Percentiles rank a stretch among this genome's conserved stretches.
Evolutionary conservation across 1,284 basidiomycete genomes (phyloP).

Genomic region (Ganoderma meredithae): DNA sequence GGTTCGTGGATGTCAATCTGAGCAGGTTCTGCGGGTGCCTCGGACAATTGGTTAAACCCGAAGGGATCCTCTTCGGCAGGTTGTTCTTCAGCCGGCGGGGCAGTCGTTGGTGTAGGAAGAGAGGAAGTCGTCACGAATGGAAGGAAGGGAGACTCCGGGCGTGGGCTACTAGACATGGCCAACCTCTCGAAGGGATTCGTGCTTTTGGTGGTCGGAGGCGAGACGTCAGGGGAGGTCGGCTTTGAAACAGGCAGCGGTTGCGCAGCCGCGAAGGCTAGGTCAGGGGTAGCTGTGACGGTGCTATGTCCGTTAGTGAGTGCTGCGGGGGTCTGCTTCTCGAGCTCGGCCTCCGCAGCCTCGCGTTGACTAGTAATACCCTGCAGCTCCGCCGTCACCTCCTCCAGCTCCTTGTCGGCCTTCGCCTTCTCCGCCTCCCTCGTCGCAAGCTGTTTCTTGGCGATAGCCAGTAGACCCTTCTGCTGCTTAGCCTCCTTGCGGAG

Average conservation of each 20-base stretch:
- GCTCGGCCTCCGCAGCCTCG: conserved; percentile 60
- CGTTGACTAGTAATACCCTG: conserved; percentile 61
- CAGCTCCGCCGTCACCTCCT: conserved; percentile 67
- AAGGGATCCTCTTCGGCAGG: conserved; percentile 57
- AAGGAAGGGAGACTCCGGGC: conserved; percentile 64
- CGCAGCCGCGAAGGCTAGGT: conserved; percentile 64
- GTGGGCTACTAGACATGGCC: conserved; percentile 54
- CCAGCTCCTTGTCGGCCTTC: conserved; percentile 76
- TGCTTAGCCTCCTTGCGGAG: conserved; percentile 93
- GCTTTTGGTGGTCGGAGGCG: conserved; percentile 61
- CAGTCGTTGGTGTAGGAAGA: conserved; percentile 39
- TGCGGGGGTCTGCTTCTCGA: conserved; percentile 42
- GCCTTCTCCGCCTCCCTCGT: conserved; percentile 84
- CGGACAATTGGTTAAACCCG: conserved; percentile 59
- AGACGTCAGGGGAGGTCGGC: conserved; percentile 69
- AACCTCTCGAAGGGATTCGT: conserved; percentile 95
- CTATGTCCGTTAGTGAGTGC: conserved; percentile 37
- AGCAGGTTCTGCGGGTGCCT: conserved; percentile 31
- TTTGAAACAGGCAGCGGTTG: conserved; percentile 76
- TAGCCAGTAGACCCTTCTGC: conserved; percentile 94
- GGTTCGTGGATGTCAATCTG: conserved; percentile 24
- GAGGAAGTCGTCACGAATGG: conserved; percentile 52
- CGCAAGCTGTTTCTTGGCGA: conserved; percentile 93
- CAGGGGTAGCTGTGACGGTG: conserved; percentile 39
- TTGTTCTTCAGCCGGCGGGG: conserved; percentile 12